Conservation (phyloP, 345 rosid species). For the Ceriops tagal region DNA sequence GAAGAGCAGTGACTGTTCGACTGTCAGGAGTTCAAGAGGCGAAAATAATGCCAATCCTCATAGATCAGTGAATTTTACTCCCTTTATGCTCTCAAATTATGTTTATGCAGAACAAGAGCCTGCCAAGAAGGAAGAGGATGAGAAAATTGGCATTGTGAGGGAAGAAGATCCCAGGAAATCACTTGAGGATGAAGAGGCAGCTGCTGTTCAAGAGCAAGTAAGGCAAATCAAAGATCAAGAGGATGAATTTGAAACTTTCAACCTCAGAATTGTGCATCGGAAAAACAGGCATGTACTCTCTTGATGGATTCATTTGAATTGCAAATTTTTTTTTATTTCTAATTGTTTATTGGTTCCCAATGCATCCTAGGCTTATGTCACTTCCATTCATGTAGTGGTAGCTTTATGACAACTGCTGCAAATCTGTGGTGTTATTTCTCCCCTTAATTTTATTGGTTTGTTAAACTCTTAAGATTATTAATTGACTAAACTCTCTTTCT, state of each 20-base stretch:
- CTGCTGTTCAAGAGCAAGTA: slow-evolving; percentile 95
- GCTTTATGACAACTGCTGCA: too few relatives aligned
- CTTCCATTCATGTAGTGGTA: background rate
- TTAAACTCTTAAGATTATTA: too few relatives aligned
- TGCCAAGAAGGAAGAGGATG: slow-evolving; percentile 57
- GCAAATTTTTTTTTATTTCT: background rate
- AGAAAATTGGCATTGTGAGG: slow-evolving; percentile 41
- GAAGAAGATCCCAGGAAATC: slow-evolving; percentile 68
- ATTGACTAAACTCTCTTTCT: too few relatives aligned
- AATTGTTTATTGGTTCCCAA: slow-evolving; percentile 13
- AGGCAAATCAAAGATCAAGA: slow-evolving; percentile 97
- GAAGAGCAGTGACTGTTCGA: slow-evolving; percentile 76
- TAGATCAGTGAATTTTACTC: slow-evolving; percentile 63
- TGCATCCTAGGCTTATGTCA: background rate
- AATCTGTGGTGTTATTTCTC: too few relatives aligned
- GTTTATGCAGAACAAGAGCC: slow-evolving; percentile 54
- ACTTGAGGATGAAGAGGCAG: slow-evolving; percentile 91
- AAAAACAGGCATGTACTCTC: slow-evolving; percentile 75
- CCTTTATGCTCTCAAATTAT: slow-evolving; percentile 64
- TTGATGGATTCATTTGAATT: slow-evolving; percentile 6
- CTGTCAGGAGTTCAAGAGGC: slow-evolving; percentile 68
- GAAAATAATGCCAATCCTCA: slow-evolving; percentile 50
- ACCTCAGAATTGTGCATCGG: slow-evolving; percentile 93
- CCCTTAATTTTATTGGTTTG: too few relatives aligned
- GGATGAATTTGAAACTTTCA: slow-evolving; percentile 97